Conservation (phyloP, 2,329 filamentous ascomycete species). For the Calonectria hongkongensis region DNA sequence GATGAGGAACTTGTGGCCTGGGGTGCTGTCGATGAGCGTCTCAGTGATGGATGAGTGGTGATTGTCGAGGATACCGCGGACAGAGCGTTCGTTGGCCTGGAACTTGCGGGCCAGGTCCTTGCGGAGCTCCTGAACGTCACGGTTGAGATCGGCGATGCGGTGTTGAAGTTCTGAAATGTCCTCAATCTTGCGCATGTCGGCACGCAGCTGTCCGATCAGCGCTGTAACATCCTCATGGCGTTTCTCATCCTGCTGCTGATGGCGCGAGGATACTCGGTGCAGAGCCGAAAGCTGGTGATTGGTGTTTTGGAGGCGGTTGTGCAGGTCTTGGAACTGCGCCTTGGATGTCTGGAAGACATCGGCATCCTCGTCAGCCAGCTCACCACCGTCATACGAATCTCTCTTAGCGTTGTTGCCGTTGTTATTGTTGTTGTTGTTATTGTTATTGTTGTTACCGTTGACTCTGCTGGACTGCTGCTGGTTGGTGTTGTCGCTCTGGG, state of each 20-base stretch:
- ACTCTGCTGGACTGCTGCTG: conserved; percentile 55
- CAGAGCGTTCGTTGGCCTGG: conserved; percentile 70
- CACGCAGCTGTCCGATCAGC: conserved; percentile 68
- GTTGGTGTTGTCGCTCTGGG: conserved; percentile 58
- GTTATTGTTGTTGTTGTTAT: conserved; percentile 48
- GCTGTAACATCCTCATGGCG: conserved; percentile 73
- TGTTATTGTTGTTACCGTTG: conserved; percentile 54
- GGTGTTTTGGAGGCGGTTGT: conserved; percentile 86
- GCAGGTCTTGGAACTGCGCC: conserved; percentile 87
- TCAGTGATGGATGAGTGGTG: conserved; percentile 71
- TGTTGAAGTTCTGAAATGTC: conserved; percentile 65
- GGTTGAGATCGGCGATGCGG: conserved; percentile 72
- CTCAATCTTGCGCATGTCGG: conserved; percentile 67
- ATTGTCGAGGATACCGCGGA: conserved; percentile 70
- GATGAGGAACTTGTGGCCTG: conserved; percentile 74
- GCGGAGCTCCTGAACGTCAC: conserved; percentile 75
- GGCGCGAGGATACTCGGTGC: conserved; percentile 72
- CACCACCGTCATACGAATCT: conserved; percentile 60
- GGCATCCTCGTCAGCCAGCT: conserved; percentile 68
- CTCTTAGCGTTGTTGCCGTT: conserved; percentile 54
- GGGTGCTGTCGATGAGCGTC: conserved; percentile 68
- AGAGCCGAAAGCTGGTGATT: conserved; percentile 81
- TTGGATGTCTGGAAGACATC: conserved; percentile 69
- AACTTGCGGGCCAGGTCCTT: conserved; percentile 71
- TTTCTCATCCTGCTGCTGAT: conserved; percentile 71